Percentiles rank a stretch among this genome's conserved stretches.
Conservation (phyloP, 129 eudicot genomes). For the Ambrosia trifida region DNA sequence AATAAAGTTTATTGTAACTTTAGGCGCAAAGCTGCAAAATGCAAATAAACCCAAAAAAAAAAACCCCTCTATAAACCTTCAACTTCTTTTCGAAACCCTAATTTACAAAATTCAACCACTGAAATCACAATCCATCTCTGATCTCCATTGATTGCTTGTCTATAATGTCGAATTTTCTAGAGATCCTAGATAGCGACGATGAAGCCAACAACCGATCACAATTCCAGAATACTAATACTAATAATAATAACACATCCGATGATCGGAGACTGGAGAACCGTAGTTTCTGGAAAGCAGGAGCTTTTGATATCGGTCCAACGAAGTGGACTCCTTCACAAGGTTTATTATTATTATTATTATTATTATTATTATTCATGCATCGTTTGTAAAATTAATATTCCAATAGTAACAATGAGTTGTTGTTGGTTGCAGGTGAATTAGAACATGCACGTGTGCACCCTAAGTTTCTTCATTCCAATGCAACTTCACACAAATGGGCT, state of each 20-base stretch:
- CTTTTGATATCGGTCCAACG: constrained; percentile 49
- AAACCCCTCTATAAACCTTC: too few species aligned
- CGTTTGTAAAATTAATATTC: neutral
- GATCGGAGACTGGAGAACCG: constrained; percentile 48
- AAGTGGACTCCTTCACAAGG: constrained; percentile 49
- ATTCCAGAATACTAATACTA: constrained; percentile 13
- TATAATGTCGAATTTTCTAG: constrained; percentile 16
- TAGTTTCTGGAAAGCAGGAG: constrained; percentile 97
- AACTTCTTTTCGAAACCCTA: constrained; percentile 25
- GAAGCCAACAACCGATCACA: constrained; percentile 22
- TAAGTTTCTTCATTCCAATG: constrained; percentile 92
- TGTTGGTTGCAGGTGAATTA: constrained; percentile 60
- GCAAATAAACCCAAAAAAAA: too few species aligned
- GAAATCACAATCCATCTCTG: neutral
- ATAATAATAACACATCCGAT: constrained; percentile 4
- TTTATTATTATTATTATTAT: neutral
- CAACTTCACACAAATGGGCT: constrained; percentile 97
- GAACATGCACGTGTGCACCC: constrained; percentile 97
- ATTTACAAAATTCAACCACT: neutral
- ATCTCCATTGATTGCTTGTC: neutral
- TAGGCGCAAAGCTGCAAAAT: too few species aligned
- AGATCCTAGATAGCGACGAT: constrained; percentile 32
- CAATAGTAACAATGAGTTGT: neutral
- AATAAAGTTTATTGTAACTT: too few species aligned
- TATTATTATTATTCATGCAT: neutral